phyloP scores from a whole-genome alignment of 768 basidiomycete species.

The Boletus insuetus region DNA sequence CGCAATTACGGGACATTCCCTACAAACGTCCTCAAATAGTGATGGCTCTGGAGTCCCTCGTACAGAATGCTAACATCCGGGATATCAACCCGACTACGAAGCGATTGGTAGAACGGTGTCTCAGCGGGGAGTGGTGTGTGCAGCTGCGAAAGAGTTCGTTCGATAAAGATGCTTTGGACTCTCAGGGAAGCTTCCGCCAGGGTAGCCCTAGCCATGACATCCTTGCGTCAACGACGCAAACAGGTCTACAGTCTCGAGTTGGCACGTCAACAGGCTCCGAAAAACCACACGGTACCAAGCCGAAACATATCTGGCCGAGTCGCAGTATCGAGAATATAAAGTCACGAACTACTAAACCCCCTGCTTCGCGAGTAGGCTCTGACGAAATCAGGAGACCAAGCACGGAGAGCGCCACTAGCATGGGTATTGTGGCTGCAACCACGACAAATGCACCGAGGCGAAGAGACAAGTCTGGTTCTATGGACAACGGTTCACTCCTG shows the following conservation, averaged over 20 bases:
- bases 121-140: conserved; percentile 84
- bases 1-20: conserved; percentile 78
- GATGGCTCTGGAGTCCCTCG: conserved; percentile 73
- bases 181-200: conserved; percentile 31
- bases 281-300: conserved; percentile 24
- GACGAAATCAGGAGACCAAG: conserved; percentile 42
- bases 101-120: conserved; percentile 88
- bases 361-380: conserved; percentile 33
- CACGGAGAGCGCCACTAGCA: conserved; percentile 33
- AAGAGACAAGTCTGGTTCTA: conserved; percentile 26
- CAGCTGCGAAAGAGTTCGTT: conserved; percentile 49
- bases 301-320: conserved; percentile 54
- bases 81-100: conserved; percentile 86
- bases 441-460: conserved; percentile 14
- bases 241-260: conserved; percentile 2
- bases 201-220: conserved; percentile 46
- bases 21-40: conserved; percentile 94
- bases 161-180: conserved; percentile 26
- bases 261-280: conserved; percentile 4
- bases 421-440: conserved; percentile 30
- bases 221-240: conserved; percentile 37
- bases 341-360: conserved; percentile 23
- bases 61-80: conserved; percentile 70
- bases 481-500: conserved; percentile 25
- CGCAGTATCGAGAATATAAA: conserved; percentile 65